A percentile compares a stretch with the other conserved stretches of the same genome.
These are phyloP conservation scores for Hura crepitans DNA, from an alignment of 441 rosid genomes.

Conservation along the genomic window DNA sequence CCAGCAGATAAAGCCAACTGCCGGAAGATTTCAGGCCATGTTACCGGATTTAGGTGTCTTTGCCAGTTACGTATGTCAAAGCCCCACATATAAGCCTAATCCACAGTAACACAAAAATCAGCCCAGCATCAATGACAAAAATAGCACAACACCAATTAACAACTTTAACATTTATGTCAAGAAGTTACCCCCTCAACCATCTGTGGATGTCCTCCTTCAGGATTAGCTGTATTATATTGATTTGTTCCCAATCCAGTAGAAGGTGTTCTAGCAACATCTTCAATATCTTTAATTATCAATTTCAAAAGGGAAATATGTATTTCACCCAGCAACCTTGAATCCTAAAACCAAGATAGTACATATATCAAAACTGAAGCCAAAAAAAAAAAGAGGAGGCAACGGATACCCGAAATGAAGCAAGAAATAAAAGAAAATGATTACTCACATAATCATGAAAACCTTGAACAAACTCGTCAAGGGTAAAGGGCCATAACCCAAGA, in stretches of 20 bases:
- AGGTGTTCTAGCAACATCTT: constrained; percentile 94
- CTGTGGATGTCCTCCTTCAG: constrained; percentile 96
- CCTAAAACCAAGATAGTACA: constrained; percentile 44
- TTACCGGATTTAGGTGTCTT: constrained; percentile 67
- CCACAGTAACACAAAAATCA: constrained; percentile 24
- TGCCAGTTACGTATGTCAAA: constrained; percentile 97
- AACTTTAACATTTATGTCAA: constrained; percentile 9
- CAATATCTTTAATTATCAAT: constrained; percentile 80
- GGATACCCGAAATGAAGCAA: constrained; percentile 18
- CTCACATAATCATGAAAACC: constrained; percentile 95
- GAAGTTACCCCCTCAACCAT: constrained; percentile 91
- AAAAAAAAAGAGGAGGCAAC: constrained; percentile 8
- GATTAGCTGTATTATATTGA: constrained; percentile 73
- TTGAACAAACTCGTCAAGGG: constrained; percentile 94
- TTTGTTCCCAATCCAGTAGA: constrained; percentile 70
- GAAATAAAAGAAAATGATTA: constrained; percentile 15
- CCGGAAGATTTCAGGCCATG: constrained; percentile 98
- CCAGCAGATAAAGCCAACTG: constrained; percentile 86
- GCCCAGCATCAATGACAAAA: constrained; percentile 24
- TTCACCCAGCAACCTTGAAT: constrained; percentile 92
- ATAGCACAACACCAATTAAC: constrained; percentile 8
- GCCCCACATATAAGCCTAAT: constrained; percentile 97
- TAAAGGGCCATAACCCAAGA: constrained; percentile 96
- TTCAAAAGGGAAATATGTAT: constrained; percentile 77
- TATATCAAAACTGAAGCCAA: constrained; percentile 25